A percentile compares a stretch with the other conserved stretches of the same genome.
Conservation (phyloP, 305 asterid species). For the Ilex paraguariensis region DNA sequence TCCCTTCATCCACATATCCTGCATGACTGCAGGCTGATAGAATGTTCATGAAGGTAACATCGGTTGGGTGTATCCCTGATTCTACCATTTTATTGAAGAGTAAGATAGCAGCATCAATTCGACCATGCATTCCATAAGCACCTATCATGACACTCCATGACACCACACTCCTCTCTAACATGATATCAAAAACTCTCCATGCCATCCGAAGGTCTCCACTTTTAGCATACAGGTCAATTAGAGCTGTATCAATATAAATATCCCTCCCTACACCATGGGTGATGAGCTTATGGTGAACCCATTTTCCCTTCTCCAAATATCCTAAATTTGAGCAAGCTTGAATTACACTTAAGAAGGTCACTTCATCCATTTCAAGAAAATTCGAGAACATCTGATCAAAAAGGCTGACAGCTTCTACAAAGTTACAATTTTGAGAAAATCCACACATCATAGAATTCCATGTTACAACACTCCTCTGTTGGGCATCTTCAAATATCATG, state of each 20-base stretch:
- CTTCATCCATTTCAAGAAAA: conserved; percentile 53
- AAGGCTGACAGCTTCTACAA: conserved; percentile 51
- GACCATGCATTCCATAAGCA: conserved; percentile 75
- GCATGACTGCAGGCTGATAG: conserved; percentile 78
- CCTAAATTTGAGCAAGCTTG: conserved; percentile 82
- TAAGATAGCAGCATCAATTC: conserved; percentile 40
- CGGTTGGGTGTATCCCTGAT: conserved; percentile 60
- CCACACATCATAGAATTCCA: conserved; percentile 91
- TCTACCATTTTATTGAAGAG: conserved; percentile 54
- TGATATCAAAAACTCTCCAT: conserved; percentile 47
- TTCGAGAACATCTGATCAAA: conserved; percentile 47
- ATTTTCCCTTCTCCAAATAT: conserved; percentile 55
- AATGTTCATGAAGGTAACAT: conserved; percentile 59
- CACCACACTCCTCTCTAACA: conserved; percentile 44
- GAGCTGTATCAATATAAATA: conserved; percentile 57
- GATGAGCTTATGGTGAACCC: conserved; percentile 73
- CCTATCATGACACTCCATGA: conserved; percentile 83
- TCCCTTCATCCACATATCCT: conserved; percentile 65
- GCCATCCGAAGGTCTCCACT: conserved; percentile 75
- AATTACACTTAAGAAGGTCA: conserved; percentile 60
- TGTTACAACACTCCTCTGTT: conserved; percentile 38
- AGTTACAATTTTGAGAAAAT: conserved; percentile 58
- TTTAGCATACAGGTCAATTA: conserved; percentile 70
- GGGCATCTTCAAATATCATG: conserved; percentile 33
- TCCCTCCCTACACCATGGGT: conserved; percentile 47